These are phyloP conservation scores for Exophiala xenobiotica DNA, from an alignment of 2,329 filamentous ascomycete species.

Conservation along the genomic window DNA sequence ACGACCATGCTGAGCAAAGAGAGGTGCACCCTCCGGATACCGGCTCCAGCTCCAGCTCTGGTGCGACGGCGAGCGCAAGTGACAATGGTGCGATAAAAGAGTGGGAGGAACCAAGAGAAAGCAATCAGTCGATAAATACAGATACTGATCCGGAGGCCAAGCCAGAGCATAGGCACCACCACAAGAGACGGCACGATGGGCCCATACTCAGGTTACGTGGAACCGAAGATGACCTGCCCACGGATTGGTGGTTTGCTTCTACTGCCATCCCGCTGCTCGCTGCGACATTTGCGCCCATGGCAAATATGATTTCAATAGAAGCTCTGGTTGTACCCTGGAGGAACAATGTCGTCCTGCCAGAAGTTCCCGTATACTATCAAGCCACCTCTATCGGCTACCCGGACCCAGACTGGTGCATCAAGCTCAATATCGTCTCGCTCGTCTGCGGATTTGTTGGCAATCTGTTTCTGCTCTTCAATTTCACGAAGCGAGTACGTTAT, in stretches of 20 bases:
- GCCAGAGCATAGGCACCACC: slow-evolving; percentile 6
- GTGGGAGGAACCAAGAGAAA: slow-evolving; percentile 12
- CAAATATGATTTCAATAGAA: slow-evolving; percentile 83
- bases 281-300: slow-evolving; percentile 79
- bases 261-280: slow-evolving; percentile 71
- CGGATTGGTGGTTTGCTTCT: slow-evolving; percentile 52
- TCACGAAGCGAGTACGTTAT: slow-evolving; percentile 76
- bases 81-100: slow-evolving; percentile 13
- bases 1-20: slow-evolving; percentile 23
- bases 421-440: slow-evolving; percentile 75
- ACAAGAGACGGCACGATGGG: slow-evolving; percentile 10
- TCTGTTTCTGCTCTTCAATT: slow-evolving; percentile 79
- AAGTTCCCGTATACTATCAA: slow-evolving; percentile 48
- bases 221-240: slow-evolving; percentile 43
- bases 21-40: slow-evolving; percentile 14
- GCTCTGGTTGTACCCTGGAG: slow-evolving; percentile 81
- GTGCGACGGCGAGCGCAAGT: slow-evolving; percentile 4
- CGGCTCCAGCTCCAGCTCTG: slow-evolving; percentile 18
- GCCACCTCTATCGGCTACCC: slow-evolving; percentile 51
- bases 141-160: slow-evolving; percentile 14
- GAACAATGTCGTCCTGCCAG: slow-evolving; percentile 48
- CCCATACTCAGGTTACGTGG: slow-evolving; percentile 38
- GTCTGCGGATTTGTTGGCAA: slow-evolving; percentile 76
- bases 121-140: slow-evolving; percentile 6
- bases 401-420: slow-evolving; percentile 74